Evolutionary conservation across 1,139 yeast genomes (phyloP).

Genomic region (Suhomyces guaymorum): DNA sequence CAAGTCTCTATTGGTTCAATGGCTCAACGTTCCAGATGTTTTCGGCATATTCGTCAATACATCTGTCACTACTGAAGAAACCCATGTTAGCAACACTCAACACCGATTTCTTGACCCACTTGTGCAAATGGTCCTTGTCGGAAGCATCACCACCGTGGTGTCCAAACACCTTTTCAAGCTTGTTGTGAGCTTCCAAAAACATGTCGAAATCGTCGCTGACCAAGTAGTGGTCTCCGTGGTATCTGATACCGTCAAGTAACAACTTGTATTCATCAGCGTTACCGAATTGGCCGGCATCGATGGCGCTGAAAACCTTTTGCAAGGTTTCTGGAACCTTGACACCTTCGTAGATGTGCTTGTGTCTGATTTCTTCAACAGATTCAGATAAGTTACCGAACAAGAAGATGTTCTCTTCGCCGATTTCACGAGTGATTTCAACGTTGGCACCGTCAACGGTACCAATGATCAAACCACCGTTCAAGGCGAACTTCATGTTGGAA

Average conservation of each 20-base stretch:
- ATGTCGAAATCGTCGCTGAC: constrained; percentile 89
- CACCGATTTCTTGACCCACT: constrained; percentile 78
- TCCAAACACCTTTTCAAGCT: constrained; percentile 72
- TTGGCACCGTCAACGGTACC: constrained; percentile 98
- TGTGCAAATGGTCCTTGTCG: constrained; percentile 55
- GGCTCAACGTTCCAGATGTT: constrained; percentile 93
- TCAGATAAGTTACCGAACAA: constrained; percentile 89
- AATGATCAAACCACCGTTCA: constrained; percentile 90
- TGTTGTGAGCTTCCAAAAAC: constrained; percentile 75
- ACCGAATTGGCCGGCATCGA: constrained; percentile 74
- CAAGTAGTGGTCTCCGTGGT: constrained; percentile 82
- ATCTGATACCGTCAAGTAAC: constrained; percentile 65
- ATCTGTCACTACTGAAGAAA: constrained; percentile 87
- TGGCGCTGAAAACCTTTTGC: constrained; percentile 61
- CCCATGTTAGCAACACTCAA: constrained; percentile 91
- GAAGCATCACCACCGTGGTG: constrained; percentile 44
- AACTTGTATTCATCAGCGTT: constrained; percentile 65
- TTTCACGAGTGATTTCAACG: constrained; percentile 90
- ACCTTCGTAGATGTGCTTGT: constrained; percentile 64
- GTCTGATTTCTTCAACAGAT: constrained; percentile 82
- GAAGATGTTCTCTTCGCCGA: constrained; percentile 91
- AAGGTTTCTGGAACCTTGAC: constrained; percentile 58
- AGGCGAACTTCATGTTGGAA: constrained; percentile 91
- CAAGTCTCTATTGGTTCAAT: constrained; percentile 29
- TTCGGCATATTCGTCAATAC: constrained; percentile 90